These are phyloP conservation scores for Cetraspora pellucida DNA, from an alignment of 192 early-diverging fungal genomes.

Conservation along the genomic window DNA sequence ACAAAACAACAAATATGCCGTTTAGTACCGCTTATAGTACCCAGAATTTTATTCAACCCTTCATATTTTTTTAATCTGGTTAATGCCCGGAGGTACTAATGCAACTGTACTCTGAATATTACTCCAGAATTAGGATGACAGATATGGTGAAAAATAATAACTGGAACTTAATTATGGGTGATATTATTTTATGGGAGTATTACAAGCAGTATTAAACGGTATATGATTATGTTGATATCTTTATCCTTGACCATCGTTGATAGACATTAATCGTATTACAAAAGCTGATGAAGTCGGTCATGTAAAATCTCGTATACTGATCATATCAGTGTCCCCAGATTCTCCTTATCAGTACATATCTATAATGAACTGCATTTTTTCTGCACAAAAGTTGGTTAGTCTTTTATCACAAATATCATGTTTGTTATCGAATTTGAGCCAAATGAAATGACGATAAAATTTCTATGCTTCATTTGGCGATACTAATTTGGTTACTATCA, in stretches of 20 bases:
- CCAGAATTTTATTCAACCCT: too few relatives aligned
- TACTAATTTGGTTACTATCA: not conserved
- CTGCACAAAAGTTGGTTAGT: slow-evolving; percentile 84
- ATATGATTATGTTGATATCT: too few relatives aligned
- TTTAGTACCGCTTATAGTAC: too few relatives aligned
- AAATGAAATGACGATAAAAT: not conserved
- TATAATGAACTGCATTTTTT: slow-evolving; percentile 98
- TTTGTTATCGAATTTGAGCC: not conserved
- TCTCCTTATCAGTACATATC: slow-evolving; percentile 88
- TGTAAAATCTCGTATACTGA: slow-evolving; percentile 78
- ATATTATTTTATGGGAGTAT: too few relatives aligned
- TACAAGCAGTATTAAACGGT: too few relatives aligned
- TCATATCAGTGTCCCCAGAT: slow-evolving; percentile 87
- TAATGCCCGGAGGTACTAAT: too few relatives aligned
- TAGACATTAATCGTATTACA: slow-evolving; percentile 72
- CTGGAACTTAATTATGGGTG: too few relatives aligned
- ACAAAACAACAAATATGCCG: too few relatives aligned
- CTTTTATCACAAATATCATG: not conserved
- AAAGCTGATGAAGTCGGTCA: slow-evolving; percentile 55
- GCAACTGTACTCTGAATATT: too few relatives aligned
- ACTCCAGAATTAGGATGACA: too few relatives aligned
- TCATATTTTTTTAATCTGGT: too few relatives aligned
- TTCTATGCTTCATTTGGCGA: not conserved
- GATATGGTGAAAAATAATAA: too few relatives aligned
- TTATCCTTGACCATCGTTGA: not conserved